These are phyloP conservation scores for Paracoccidioides brasiliensis DNA, from an alignment of 2,329 filamentous ascomycete species.

Conservation along the genomic window DNA sequence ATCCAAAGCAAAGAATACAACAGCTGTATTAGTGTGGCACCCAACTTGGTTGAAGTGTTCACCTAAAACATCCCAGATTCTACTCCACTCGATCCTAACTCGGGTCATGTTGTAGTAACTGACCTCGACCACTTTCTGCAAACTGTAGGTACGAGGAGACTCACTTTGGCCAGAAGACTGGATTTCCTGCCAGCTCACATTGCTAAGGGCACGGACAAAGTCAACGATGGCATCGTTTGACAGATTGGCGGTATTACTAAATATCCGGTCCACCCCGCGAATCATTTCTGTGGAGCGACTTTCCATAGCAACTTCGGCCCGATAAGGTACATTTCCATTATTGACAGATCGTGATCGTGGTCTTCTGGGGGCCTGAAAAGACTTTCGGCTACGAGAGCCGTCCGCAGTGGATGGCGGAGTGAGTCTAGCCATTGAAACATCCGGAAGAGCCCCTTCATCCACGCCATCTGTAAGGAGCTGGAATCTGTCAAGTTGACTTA, in stretches of 20 bases:
- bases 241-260: conserved; percentile 87
- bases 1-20: conserved; percentile 95
- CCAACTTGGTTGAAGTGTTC: conserved; percentile 98
- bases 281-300: conserved; percentile 87
- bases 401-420: conserved; percentile 44
- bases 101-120: conserved; percentile 99
- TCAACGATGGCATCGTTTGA: conserved; percentile 90
- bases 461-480: conserved; percentile 92
- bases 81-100: conserved; percentile 96
- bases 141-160: conserved; percentile 86
- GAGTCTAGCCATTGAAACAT: conserved; percentile 67
- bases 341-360: conserved; percentile 33
- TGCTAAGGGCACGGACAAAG: conserved; percentile 81
- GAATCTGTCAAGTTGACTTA: conserved; percentile 88
- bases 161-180: conserved; percentile 94
- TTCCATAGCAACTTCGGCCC: conserved; percentile 76
- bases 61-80: conserved; percentile 93
- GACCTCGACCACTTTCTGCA: conserved; percentile 97
- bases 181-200: conserved; percentile 98
- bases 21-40: conserved; percentile 88
- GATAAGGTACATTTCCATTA: conserved; percentile 44
- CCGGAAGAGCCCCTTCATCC: conserved; percentile 81
- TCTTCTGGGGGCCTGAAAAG: conserved; percentile 44
- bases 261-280: conserved; percentile 86
- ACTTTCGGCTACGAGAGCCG: conserved; percentile 49